These are phyloP conservation scores for Diplodia seriata DNA, from an alignment of 2,329 filamentous ascomycete genomes.

Conservation along the genomic window DNA sequence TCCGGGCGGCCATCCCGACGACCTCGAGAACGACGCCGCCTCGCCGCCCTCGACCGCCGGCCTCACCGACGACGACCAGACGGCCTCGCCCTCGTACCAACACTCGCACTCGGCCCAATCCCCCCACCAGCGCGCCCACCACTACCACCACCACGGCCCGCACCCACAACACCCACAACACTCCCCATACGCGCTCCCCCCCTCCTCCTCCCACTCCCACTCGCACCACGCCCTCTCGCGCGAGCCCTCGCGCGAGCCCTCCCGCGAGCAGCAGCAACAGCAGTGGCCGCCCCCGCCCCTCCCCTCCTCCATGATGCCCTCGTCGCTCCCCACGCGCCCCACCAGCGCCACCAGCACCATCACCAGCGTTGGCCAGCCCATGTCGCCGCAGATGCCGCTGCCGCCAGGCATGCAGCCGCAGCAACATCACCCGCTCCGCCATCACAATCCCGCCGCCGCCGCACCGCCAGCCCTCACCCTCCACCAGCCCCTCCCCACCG, in stretches of 20 bases:
- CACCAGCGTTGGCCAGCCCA: constrained; percentile 3
- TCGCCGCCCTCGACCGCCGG: constrained; percentile 42
- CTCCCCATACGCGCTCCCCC: not conserved
- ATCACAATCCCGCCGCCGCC: not conserved
- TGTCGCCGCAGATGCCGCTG: not conserved
- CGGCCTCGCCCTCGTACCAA: constrained; percentile 31
- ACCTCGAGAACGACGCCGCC: constrained; percentile 38
- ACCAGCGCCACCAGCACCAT: not conserved
- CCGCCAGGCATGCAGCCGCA: not conserved
- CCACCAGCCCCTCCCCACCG: constrained; percentile 5
- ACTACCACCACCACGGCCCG: constrained; percentile 39
- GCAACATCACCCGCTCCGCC: not conserved
- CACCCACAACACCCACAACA: constrained; percentile 38
- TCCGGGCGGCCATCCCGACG: constrained; percentile 39
- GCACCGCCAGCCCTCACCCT: not conserved
- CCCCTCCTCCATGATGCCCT: not conserved
- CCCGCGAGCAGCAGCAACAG: constrained; percentile 11
- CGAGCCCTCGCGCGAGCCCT: constrained; percentile 5
- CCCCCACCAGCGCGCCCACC: constrained; percentile 33
- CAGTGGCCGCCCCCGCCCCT: not conserved
- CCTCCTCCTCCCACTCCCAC: constrained; percentile 1
- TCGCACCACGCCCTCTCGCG: constrained; percentile 37
- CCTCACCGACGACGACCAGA: constrained; percentile 35
- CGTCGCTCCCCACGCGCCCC: not conserved
- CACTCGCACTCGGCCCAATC: constrained; percentile 12